Conservation (phyloP, 2,329 filamentous ascomycete species). For the Xylaria sp. region DNA sequence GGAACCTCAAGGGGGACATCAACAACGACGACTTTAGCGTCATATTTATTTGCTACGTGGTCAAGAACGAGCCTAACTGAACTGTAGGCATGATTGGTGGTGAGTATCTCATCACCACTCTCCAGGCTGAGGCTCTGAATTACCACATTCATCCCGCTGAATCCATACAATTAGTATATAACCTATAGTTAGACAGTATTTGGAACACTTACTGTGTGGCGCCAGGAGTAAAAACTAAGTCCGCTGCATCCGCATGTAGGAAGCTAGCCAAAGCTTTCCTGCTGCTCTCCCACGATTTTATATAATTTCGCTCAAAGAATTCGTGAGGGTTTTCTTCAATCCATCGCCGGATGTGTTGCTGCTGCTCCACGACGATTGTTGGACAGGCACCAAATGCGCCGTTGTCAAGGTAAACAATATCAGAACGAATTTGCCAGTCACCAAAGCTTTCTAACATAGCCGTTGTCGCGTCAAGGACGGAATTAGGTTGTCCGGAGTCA, state of each 20-base stretch:
- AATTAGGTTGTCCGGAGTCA: neutral
- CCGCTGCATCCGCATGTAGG: neutral
- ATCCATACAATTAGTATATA: neutral
- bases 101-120: slow-evolving; percentile 17
- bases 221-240: slow-evolving; percentile 7
- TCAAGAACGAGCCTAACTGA: slow-evolving; percentile 12
- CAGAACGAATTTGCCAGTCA: slow-evolving; percentile 14
- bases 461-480: slow-evolving; percentile 7
- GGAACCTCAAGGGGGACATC: slow-evolving; percentile 9
- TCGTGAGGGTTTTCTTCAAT: slow-evolving; percentile 16
- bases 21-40: slow-evolving; percentile 12
- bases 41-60: slow-evolving; percentile 4
- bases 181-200: neutral
- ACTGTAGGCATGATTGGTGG: slow-evolving; percentile 20
- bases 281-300: slow-evolving; percentile 14
- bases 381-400: slow-evolving; percentile 19
- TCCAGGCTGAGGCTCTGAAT: slow-evolving; percentile 13
- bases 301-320: slow-evolving; percentile 21
- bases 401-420: slow-evolving; percentile 17
- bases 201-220: slow-evolving; percentile 4
- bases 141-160: slow-evolving; percentile 20
- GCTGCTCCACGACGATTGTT: slow-evolving; percentile 6
- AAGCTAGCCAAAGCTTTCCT: slow-evolving; percentile 7
- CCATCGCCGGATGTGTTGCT: slow-evolving; percentile 7
- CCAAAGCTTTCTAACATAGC: slow-evolving; percentile 19